A percentile compares a stretch with the other conserved stretches of the same genome.
These are phyloP conservation scores for Hypoxylon lienhwacheense DNA, from an alignment of 495 filamentous ascomycete species.

Conservation along the genomic window DNA sequence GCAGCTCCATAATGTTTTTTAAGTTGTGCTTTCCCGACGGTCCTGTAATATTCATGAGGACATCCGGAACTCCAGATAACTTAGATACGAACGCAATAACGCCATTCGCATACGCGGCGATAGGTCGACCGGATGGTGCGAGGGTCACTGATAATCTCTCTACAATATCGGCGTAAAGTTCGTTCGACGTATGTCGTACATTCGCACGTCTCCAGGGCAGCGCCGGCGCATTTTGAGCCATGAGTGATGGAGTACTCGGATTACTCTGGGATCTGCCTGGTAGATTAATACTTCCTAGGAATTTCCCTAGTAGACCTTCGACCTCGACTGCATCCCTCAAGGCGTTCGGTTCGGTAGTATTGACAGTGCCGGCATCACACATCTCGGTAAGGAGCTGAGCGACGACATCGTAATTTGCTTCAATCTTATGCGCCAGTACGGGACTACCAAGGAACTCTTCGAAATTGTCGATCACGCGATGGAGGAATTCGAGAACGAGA, in stretches of 20 bases:
- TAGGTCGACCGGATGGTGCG: constrained; percentile 82
- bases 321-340: constrained; percentile 89
- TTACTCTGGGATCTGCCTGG: constrained; percentile 50
- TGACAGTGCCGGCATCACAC: constrained; percentile 90
- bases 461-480: constrained; percentile 87
- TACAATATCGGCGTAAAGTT: constrained; percentile 94
- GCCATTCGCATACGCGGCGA: constrained; percentile 85
- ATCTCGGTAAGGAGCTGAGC: constrained; percentile 93
- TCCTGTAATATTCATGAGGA: constrained; percentile 75
- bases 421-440: constrained; percentile 79
- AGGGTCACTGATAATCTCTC: constrained; percentile 86
- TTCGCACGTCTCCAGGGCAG: constrained; percentile 87
- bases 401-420: constrained; percentile 88
- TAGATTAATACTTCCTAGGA: constrained; percentile 84
- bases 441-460: constrained; percentile 96
- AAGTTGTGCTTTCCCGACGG: constrained; percentile 76
- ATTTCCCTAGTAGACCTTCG: constrained; percentile 83
- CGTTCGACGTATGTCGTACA: constrained; percentile 94
- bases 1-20: constrained; percentile 74
- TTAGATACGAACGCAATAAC: constrained; percentile 95
- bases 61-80: constrained; percentile 89
- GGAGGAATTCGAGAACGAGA: constrained; percentile 94
- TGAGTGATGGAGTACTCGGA: constrained; percentile 37
- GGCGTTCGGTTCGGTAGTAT: constrained; percentile 90
- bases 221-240: constrained; percentile 49